Evolutionary conservation across 495 filamentous ascomycete species (phyloP), one percentile per base, ranked within the genome.

Genomic region (Recurvomyces mirabilis): DNA sequence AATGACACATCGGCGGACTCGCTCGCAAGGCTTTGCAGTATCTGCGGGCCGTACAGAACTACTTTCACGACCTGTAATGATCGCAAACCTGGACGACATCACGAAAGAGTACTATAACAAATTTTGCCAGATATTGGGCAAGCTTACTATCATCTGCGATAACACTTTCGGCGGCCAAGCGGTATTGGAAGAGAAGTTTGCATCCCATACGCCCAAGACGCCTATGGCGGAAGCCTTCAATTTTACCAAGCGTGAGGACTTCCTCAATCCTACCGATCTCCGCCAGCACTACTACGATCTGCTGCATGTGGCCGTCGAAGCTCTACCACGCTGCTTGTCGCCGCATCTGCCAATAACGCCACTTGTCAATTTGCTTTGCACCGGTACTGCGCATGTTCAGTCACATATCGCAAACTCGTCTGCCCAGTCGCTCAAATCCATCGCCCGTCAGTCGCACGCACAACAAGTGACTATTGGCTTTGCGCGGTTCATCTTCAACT

Each of bases 381-480:
- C 87, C 5, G 93, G 93, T 18, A 96, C 91, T 12, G 91, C 93
- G 31, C 91, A 98, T 64, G 82, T 96, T 17, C 84, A 95, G 52
- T 74, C 73, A 24, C 89, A 93, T 44, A 94, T 98, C 53, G 93
- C 93, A 0, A 74, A 72, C 19, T 95, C 91, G 3, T 98, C 91
- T 2, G 81, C 85, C 4, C 82, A 89, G 54, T 94, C 91, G 9
- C 63, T 98, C 3, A 95, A 94, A 62, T 86, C 89, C 1, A 96
- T 98, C 56, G 91, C 93, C 6, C 74, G 84, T 14, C 88, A 98
- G 59, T 83, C 79, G 6, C 84, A 94, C 64, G 89, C 91, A 1
- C 88, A 96, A 54, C 85, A 87, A 61, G 89, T 98, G 18, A 95
- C 89, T 1, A 93, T 94, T 57, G 87, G 93, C 3, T 98, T 96